Percentiles rank a stretch among this genome's conserved stretches.
Conservation (phyloP, 352 stramenopile species). For the Pythium phragmiticola region DNA sequence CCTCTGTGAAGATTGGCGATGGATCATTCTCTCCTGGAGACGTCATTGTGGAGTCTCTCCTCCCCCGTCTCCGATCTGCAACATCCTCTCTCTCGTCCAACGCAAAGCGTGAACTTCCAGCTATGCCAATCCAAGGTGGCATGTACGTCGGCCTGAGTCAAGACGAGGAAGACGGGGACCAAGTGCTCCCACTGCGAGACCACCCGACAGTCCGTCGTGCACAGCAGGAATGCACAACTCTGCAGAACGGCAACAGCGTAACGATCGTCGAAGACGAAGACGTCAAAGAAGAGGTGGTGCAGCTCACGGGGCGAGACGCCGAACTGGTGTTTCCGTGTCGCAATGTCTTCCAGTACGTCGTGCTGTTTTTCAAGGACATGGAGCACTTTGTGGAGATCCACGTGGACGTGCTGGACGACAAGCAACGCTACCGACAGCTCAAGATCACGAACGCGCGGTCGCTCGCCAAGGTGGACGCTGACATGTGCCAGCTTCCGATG, state of each 20-base stretch:
- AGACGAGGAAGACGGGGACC: slow-evolving; percentile 18
- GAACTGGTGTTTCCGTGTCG: slow-evolving; percentile 65
- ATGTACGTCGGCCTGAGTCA: background rate
- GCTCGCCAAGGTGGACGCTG: slow-evolving; percentile 54
- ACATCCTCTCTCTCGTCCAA: slow-evolving; percentile 12
- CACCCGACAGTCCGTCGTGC: slow-evolving; percentile 52
- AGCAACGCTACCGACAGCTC: slow-evolving; percentile 62
- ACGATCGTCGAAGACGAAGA: slow-evolving; percentile 66
- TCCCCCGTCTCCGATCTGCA: slow-evolving; percentile 34
- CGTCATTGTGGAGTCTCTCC: slow-evolving; percentile 54
- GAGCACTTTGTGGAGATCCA: slow-evolving; percentile 69
- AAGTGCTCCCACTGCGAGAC: slow-evolving; percentile 46
- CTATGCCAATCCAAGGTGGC: slow-evolving; percentile 6
- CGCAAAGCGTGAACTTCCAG: background rate
- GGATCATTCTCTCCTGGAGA: slow-evolving; percentile 58
- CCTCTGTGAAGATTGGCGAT: slow-evolving; percentile 51
- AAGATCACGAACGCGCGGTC: slow-evolving; percentile 69
- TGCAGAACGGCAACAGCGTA: slow-evolving; percentile 71
- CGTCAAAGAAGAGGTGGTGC: slow-evolving; percentile 78
- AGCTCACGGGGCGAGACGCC: slow-evolving; percentile 62
- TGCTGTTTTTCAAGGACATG: slow-evolving; percentile 83
- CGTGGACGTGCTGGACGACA: slow-evolving; percentile 69
- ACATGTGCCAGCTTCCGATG: slow-evolving; percentile 60
- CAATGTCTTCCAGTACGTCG: slow-evolving; percentile 79
- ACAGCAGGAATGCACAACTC: slow-evolving; percentile 55